phyloP scores from a whole-genome alignment of 2,329 filamentous ascomycete genomes.

The Hypomyces rosellus region DNA sequence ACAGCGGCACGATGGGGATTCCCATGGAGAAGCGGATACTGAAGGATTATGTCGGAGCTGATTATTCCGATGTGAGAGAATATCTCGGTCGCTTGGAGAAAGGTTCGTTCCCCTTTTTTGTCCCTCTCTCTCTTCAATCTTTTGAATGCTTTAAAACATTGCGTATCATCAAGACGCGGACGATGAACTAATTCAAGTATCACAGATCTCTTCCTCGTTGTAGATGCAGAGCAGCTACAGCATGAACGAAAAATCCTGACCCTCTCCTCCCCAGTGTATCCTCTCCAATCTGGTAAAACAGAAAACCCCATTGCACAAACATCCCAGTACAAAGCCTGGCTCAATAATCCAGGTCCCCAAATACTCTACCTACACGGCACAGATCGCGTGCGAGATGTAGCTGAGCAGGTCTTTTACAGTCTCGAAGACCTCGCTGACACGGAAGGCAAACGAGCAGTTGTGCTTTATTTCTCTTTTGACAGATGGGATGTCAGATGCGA shows the following conservation, averaged over 20 bases:
- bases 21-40: slow-evolving; percentile 9
- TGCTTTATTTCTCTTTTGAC: slow-evolving; percentile 13
- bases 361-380: slow-evolving; percentile 13
- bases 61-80: background rate
- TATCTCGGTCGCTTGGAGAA: background rate
- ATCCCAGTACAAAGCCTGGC: slow-evolving; percentile 1
- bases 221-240: slow-evolving; percentile 5
- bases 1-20: slow-evolving; percentile 7
- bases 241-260: slow-evolving; percentile 5
- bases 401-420: slow-evolving; percentile 12
- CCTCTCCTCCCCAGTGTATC: slow-evolving; percentile 10
- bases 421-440: slow-evolving; percentile 6
- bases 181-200: background rate
- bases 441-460: background rate
- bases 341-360: slow-evolving; percentile 7
- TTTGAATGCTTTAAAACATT: background rate
- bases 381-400: slow-evolving; percentile 6
- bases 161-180: background rate
- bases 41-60: background rate
- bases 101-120: background rate
- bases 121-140: background rate
- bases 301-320: slow-evolving; percentile 1
- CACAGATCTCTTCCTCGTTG: background rate
- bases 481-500: slow-evolving; percentile 9
- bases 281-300: slow-evolving; percentile 1